Conservation (phyloP, 352 stramenopile genomes). For the Phytophthora fragariaefolia region DNA sequence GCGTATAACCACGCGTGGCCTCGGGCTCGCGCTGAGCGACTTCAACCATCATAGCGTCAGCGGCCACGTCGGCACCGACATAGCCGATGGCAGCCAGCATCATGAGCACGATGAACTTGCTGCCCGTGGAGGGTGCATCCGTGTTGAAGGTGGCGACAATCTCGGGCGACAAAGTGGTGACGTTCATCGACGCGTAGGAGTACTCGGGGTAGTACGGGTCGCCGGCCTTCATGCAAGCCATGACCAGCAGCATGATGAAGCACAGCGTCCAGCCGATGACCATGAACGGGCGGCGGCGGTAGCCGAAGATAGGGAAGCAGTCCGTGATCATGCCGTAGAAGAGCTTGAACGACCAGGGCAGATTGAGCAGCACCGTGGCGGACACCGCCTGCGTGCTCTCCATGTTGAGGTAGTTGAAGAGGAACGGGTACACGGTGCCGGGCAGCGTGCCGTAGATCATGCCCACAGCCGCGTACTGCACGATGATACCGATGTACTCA, state of each 20-base stretch:
- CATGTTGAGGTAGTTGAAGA: conserved; percentile 60
- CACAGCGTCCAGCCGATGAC: conserved; percentile 55
- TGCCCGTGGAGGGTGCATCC: conserved; percentile 38
- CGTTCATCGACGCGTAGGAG: conserved; percentile 37
- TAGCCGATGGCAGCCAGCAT: conserved; percentile 57
- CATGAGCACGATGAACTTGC: conserved; percentile 54
- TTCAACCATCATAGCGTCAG: conserved; percentile 63
- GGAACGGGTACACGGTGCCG: conserved; percentile 52
- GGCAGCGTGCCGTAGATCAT: conserved; percentile 52
- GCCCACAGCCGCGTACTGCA: conserved; percentile 55
- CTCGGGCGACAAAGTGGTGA: conserved; percentile 31
- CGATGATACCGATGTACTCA: conserved; percentile 51
- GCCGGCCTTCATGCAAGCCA: conserved; percentile 47
- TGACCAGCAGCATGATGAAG: conserved; percentile 46
- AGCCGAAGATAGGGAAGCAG: conserved; percentile 56
- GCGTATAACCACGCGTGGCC: conserved; percentile 48
- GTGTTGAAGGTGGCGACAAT: conserved; percentile 44
- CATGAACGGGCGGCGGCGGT: conserved; percentile 63
- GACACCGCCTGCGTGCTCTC: conserved; percentile 48
- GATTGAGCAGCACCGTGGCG: conserved; percentile 44
- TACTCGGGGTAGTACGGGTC: conserved; percentile 50
- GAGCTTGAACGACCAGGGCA: conserved; percentile 67
- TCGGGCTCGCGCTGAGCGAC: conserved; percentile 57
- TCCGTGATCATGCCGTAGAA: conserved; percentile 63
- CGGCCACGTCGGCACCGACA: conserved; percentile 52